Evolutionary conservation across 768 basidiomycete genomes (phyloP).

Genomic region (Pulveroboletus ravenelii): DNA sequence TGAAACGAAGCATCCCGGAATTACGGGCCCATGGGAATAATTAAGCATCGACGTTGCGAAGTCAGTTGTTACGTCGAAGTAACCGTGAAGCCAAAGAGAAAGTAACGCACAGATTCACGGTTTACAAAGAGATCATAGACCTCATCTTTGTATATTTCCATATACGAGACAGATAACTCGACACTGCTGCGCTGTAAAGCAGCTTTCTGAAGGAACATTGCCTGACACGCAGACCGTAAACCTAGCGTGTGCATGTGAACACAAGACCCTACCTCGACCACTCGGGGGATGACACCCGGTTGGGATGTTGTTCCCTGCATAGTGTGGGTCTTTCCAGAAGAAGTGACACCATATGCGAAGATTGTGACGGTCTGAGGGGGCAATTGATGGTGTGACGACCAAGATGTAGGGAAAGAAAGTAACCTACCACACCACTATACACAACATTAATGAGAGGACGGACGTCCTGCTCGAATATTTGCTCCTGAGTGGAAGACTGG

Average conservation of each 20-base stretch:
- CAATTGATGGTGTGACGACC: neutral
- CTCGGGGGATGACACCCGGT: slow-evolving; percentile 84
- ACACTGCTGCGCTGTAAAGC: slow-evolving; percentile 39
- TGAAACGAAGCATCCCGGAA: slow-evolving; percentile 13
- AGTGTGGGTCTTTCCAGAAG: slow-evolving; percentile 88
- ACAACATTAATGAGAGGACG: slow-evolving; percentile 74
- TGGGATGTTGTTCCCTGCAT: slow-evolving; percentile 77
- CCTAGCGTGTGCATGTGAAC: neutral
- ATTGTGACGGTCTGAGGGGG: slow-evolving; percentile 68
- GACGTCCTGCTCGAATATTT: slow-evolving; percentile 75
- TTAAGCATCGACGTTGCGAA: neutral
- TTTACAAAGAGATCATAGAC: slow-evolving; percentile 81
- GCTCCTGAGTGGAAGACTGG: slow-evolving; percentile 62
- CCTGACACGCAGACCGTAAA: slow-evolving; percentile 31
- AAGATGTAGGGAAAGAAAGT: neutral
- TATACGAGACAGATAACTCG: slow-evolving; percentile 61
- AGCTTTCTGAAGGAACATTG: slow-evolving; percentile 51
- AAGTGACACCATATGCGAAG: slow-evolving; percentile 89
- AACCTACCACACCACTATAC: slow-evolving; percentile 66
- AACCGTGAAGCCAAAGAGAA: neutral
- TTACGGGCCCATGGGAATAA: neutral
- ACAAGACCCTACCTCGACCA: slow-evolving; percentile 54
- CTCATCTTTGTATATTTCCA: slow-evolving; percentile 92
- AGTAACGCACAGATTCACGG: slow-evolving; percentile 53
- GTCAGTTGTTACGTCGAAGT: neutral